These are phyloP conservation scores for Chrysanthemum lavandulifolium DNA, from an alignment of 129 eudicot species.

Conservation along the genomic window DNA sequence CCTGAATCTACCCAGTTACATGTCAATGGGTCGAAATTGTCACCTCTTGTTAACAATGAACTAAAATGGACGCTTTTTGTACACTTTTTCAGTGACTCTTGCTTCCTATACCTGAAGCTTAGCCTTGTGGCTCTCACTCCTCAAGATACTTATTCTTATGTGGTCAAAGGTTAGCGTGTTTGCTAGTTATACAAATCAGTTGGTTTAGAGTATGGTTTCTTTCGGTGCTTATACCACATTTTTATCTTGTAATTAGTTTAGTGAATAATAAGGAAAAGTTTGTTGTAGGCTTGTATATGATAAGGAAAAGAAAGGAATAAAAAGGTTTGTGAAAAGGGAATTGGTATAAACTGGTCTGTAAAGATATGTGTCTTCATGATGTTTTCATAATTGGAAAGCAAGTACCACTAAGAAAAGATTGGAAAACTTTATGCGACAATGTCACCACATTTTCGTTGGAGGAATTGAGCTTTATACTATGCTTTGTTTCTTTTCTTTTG, in stretches of 20 bases:
- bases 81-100: slow-evolving; percentile 46
- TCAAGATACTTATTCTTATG: slow-evolving; percentile 8
- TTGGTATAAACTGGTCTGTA: slow-evolving; percentile 22
- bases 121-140: slow-evolving; percentile 3
- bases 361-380: slow-evolving; percentile 23
- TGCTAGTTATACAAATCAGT: not conserved
- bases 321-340: slow-evolving; percentile 9
- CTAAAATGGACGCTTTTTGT: slow-evolving; percentile 3
- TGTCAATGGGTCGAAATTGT: not conserved
- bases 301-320: not conserved
- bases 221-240: slow-evolving; percentile 9
- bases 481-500: not conserved
- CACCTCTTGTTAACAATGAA: not conserved
- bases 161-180: slow-evolving; percentile 17
- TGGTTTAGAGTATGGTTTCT: slow-evolving; percentile 16
- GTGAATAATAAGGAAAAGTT: slow-evolving; percentile 25
- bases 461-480: slow-evolving; percentile 11
- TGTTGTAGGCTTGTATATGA: slow-evolving; percentile 23
- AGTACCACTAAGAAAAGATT: slow-evolving; percentile 5
- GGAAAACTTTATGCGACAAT: slow-evolving; percentile 18
- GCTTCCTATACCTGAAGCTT: slow-evolving; percentile 50
- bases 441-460: slow-evolving; percentile 16
- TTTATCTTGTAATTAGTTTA: slow-evolving; percentile 25
- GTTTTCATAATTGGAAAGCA: slow-evolving; percentile 20
- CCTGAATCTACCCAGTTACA: not conserved